Base-by-base conservation (phyloP, 306 rosid genomes). In the Clitoria ternatea region DNA sequence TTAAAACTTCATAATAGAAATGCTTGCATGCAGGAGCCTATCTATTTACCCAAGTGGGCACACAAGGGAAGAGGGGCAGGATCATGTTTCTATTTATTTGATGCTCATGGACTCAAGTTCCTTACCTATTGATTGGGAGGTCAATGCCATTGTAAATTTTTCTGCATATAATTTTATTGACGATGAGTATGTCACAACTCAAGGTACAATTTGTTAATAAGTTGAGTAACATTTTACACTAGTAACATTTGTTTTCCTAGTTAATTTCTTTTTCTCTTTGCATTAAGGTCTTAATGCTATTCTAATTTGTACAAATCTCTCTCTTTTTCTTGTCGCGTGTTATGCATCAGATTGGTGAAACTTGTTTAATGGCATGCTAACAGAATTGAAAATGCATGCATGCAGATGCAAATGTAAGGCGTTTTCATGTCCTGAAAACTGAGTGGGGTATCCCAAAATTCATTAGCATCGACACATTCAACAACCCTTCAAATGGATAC, bases 51-150 rank as follows among this genome's bases (percentile, higher is more conserved):
- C 81, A 65, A 50, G 2, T n/a, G 85, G 85, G 32, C 67, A 78
- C 50, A 9, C 69, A 69, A 67, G 48, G 36, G 61, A 2, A 24
- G 67, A 35, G 22, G 85, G 82, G 4, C 24, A 78, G 7, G 75
- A 52, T 29, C 78, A 84, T 50, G 44, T 84, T 66, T 84, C 88
- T 45, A 24, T 81, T 22, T 71, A 70, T 50, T 47, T 84, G 77
- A 22, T 0, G 65, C 48, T 73, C 1, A 4, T 7, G 14, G 53
- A 50, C 49, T 1, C 61, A 47, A 47, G 22, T 20, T 69, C 71
- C 0, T 30, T 54, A 47, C 77, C 77, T 30, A 1, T 62, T 45
- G 83, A 77, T 17, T 77, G 77, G 86, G 83, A 82, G 56, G 55
- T 69, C 70, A 77, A 77, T 1, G 86, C 80, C 62, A 62, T 82